Evolutionary conservation across 2,329 filamentous ascomycete species (phyloP).

Genomic region (Aaosphaeria arxii): DNA sequence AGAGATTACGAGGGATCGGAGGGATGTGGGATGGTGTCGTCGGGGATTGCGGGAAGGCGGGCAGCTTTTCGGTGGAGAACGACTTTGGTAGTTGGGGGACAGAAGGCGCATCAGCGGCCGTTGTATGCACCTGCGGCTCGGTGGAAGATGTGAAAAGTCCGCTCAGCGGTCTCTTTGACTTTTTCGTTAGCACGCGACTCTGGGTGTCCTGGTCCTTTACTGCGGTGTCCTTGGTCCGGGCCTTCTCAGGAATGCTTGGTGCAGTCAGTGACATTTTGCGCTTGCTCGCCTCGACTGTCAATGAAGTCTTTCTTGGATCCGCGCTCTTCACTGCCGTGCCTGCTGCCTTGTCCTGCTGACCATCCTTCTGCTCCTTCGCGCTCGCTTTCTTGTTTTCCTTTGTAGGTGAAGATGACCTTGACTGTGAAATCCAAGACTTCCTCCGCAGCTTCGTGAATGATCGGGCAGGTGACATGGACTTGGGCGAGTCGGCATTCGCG

Average conservation of each 20-base stretch:
- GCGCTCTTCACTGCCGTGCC: constrained; percentile 5
- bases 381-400: constrained; percentile 8
- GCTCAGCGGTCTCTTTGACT: constrained; percentile 33
- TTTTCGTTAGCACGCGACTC: constrained; percentile 28
- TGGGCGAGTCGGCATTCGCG: constrained; percentile 21
- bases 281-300: constrained; percentile 17
- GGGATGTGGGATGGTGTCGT: constrained; percentile 38
- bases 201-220: constrained; percentile 11
- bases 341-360: not conserved
- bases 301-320: constrained; percentile 14
- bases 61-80: constrained; percentile 48
- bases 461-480: constrained; percentile 24
- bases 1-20: constrained; percentile 42
- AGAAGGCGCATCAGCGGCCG: constrained; percentile 22
- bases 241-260: constrained; percentile 30
- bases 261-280: constrained; percentile 19
- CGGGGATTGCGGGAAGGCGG: constrained; percentile 32
- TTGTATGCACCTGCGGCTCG: constrained; percentile 1
- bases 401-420: constrained; percentile 19
- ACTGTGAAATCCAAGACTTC: constrained; percentile 34
- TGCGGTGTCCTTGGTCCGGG: constrained; percentile 15
- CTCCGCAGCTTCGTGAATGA: constrained; percentile 32
- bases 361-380: not conserved
- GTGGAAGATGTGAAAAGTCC: constrained; percentile 26
- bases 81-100: constrained; percentile 46